Evolutionary conservation across 768 basidiomycete species (phyloP).

Genomic region (Aureoboletus auriporus): DNA sequence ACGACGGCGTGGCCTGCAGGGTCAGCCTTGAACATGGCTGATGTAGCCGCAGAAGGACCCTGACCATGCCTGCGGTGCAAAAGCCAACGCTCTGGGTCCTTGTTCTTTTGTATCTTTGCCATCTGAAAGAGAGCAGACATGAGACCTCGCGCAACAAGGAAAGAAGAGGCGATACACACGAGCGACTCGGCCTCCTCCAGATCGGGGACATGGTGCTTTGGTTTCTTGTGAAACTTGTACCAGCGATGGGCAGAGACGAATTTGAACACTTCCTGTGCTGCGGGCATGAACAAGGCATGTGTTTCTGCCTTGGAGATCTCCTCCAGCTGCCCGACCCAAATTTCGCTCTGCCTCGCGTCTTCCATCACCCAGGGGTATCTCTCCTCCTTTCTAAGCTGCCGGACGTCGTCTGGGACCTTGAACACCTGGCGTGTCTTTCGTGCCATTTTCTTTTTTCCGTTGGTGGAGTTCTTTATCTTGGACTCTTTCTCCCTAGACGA

Average conservation of each 20-base stretch:
- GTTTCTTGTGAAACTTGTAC: slow-evolving; percentile 90
- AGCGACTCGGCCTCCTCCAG: slow-evolving; percentile 64
- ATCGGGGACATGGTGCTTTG: slow-evolving; percentile 67
- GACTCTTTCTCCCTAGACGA: slow-evolving; percentile 30
- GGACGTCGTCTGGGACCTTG: slow-evolving; percentile 69
- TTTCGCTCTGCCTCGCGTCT: slow-evolving; percentile 64
- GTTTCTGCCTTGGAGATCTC: slow-evolving; percentile 67
- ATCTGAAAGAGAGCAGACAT: slow-evolving; percentile 13
- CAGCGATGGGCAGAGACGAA: slow-evolving; percentile 85
- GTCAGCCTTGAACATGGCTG: slow-evolving; percentile 68
- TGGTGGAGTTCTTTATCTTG: slow-evolving; percentile 42
- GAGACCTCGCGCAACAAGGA: background rate
- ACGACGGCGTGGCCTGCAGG: slow-evolving; percentile 42
- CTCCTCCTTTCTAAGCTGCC: slow-evolving; percentile 81
- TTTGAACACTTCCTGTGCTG: slow-evolving; percentile 76
- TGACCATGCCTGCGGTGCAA: slow-evolving; percentile 59
- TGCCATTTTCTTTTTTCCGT: slow-evolving; percentile 70
- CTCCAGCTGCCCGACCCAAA: slow-evolving; percentile 82
- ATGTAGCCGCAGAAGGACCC: slow-evolving; percentile 55
- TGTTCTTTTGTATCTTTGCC: slow-evolving; percentile 60
- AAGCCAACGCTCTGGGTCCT: slow-evolving; percentile 69
- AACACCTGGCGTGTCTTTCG: slow-evolving; percentile 84
- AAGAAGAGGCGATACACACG: slow-evolving; percentile 37
- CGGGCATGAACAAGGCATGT: slow-evolving; percentile 82
- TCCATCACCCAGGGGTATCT: slow-evolving; percentile 92